Conservation (phyloP, 2,329 filamentous ascomycete species). For the Davidsoniella neocaledoniae region DNA sequence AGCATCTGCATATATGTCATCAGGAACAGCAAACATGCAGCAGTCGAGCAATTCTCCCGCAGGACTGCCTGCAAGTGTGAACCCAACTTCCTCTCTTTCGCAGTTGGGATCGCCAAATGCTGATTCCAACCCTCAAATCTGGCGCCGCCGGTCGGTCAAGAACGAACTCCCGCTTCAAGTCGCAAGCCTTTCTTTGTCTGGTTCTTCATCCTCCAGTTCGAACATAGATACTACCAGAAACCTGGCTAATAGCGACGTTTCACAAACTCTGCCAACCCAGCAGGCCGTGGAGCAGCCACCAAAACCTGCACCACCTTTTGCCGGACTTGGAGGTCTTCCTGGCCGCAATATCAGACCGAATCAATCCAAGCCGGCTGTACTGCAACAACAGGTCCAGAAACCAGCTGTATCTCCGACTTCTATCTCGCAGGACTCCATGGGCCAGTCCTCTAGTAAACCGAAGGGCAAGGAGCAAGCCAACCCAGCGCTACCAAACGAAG, state of each 20-base stretch:
- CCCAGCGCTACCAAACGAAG: conserved; percentile 11
- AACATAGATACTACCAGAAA: background rate
- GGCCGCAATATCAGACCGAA: conserved; percentile 17
- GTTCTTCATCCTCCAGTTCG: background rate
- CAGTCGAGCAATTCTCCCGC: too few species aligned
- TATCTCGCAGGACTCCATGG: background rate
- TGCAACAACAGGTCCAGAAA: conserved; percentile 4
- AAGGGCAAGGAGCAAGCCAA: conserved; percentile 4
- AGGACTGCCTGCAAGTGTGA: background rate
- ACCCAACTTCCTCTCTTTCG: background rate
- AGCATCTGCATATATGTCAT: background rate
- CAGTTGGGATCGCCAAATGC: conserved; percentile 1
- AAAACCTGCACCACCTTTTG: background rate
- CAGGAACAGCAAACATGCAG: too few species aligned
- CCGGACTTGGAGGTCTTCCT: conserved; percentile 15
- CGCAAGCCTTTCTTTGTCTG: conserved; percentile 22
- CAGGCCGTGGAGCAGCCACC: background rate
- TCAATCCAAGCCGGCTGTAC: conserved; percentile 13
- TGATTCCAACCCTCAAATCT: conserved; percentile 20
- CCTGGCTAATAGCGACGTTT: background rate
- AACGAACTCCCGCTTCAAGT: conserved; percentile 30
- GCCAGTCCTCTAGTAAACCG: conserved; percentile 5
- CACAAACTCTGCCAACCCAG: background rate
- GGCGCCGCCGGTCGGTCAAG: conserved; percentile 35
- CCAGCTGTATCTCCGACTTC: background rate